Conservation (phyloP, 108 stramenopile species). For the Conticribra weissflogii region DNA sequence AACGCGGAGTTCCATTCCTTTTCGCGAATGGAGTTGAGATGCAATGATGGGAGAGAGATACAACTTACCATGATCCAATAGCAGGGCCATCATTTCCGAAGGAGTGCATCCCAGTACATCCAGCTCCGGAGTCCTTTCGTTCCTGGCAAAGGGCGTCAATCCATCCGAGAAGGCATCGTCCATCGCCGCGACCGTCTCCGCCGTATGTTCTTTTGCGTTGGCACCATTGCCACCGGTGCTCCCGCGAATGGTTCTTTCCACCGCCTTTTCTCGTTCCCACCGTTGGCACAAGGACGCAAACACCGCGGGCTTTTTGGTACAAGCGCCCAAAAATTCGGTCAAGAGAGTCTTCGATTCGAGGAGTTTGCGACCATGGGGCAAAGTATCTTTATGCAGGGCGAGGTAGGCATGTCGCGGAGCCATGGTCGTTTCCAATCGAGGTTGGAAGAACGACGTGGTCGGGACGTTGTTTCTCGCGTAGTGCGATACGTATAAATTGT, state of each 20-base stretch:
- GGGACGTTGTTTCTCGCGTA: not conserved
- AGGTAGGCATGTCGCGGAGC: constrained; percentile 24
- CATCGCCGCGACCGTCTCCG: constrained; percentile 15
- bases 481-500: constrained; percentile 16
- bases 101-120: constrained; percentile 1
- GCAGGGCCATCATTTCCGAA: constrained; percentile 11
- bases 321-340: constrained; percentile 10
- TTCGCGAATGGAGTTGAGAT: too few species aligned
- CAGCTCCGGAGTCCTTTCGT: constrained; percentile 8
- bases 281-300: constrained; percentile 10
- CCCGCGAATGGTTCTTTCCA: not conserved
- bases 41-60: too few species aligned
- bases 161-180: constrained; percentile 12
- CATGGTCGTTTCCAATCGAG: constrained; percentile 13
- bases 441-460: constrained; percentile 5
- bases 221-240: not conserved
- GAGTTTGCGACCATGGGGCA: constrained; percentile 17
- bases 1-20: too few species aligned
- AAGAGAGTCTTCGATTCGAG: constrained; percentile 5
- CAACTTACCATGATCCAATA: constrained; percentile 43
- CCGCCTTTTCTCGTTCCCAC: constrained; percentile 12
- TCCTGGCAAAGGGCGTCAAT: constrained; percentile 9
- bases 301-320: constrained; percentile 2
- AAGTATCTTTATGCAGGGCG: constrained; percentile 2
- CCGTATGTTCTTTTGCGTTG: constrained; percentile 3